Evolutionary conservation across 2,329 filamentous ascomycete genomes (phyloP).

Genomic region (Phoma herbarum): DNA sequence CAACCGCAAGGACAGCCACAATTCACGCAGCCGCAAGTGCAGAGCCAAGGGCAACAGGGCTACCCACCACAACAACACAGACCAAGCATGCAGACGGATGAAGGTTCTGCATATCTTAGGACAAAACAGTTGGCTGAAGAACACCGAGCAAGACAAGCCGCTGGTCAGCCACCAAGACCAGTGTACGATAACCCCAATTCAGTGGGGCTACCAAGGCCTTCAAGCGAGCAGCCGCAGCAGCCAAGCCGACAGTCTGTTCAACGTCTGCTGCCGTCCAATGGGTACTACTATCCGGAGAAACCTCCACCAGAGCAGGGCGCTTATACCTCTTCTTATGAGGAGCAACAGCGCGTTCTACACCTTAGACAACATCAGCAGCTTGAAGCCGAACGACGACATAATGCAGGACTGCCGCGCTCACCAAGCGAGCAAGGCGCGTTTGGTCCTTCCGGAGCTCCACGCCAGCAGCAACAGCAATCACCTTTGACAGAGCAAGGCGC

Average conservation of each 20-base stretch:
- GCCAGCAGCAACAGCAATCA: slow-evolving; percentile 9
- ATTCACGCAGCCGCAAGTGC: slow-evolving; percentile 14
- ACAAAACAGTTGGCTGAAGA: slow-evolving; percentile 37
- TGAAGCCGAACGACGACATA: slow-evolving; percentile 6
- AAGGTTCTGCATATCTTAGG: slow-evolving; percentile 35
- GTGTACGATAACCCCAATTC: slow-evolving; percentile 14
- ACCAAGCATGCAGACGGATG: slow-evolving; percentile 14
- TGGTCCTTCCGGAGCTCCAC: slow-evolving; percentile 9
- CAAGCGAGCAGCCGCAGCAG: slow-evolving; percentile 18
- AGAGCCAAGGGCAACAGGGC: slow-evolving; percentile 22
- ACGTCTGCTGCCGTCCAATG: slow-evolving; percentile 26
- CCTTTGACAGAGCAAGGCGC: slow-evolving; percentile 2
- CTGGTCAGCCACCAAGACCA: slow-evolving; percentile 17
- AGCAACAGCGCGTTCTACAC: slow-evolving; percentile 22
- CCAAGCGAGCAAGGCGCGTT: slow-evolving; percentile 10
- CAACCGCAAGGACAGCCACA: slow-evolving; percentile 23
- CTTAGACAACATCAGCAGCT: slow-evolving; percentile 22
- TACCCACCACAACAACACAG: slow-evolving; percentile 17
- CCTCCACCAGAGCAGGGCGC: slow-evolving; percentile 26
- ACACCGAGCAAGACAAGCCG: slow-evolving; percentile 24
- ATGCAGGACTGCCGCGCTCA: slow-evolving; percentile 1
- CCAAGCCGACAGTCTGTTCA: slow-evolving; percentile 20
- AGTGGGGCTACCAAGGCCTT: slow-evolving; percentile 8
- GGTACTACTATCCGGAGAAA: slow-evolving; percentile 39
- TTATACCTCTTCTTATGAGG: slow-evolving; percentile 26